Conservation (phyloP, 345 rosid genomes). For the Moricandia moricandioides region DNA sequence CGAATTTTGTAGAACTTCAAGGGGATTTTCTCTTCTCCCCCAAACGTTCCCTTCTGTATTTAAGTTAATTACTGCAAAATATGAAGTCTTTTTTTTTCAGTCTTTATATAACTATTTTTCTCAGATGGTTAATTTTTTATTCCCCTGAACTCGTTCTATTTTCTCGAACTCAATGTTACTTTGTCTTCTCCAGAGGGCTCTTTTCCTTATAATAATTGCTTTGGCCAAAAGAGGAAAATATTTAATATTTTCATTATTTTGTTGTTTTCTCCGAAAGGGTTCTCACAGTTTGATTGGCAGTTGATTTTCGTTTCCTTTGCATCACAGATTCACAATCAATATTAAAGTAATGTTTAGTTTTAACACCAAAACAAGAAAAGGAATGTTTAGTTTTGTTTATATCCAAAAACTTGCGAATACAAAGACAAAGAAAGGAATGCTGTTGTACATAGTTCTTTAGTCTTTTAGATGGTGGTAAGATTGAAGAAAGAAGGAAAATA, state of each 20-base stretch:
- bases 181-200: slow-evolving; percentile 23
- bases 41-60: slow-evolving; percentile 6
- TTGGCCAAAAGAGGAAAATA: slow-evolving; percentile 13
- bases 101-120: slow-evolving; percentile 3
- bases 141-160: slow-evolving; percentile 9
- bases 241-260: background rate
- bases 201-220: slow-evolving; percentile 19
- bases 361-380: slow-evolving; percentile 15
- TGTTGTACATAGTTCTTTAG: background rate
- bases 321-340: slow-evolving; percentile 20
- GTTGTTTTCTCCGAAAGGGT: slow-evolving; percentile 31
- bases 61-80: background rate
- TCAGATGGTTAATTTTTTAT: background rate
- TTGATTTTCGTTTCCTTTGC: slow-evolving; percentile 30
- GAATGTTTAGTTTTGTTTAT: slow-evolving; percentile 37
- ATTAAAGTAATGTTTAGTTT: slow-evolving; percentile 13
- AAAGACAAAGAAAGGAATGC: slow-evolving; percentile 28
- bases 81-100: slow-evolving; percentile 12
- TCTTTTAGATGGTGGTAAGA: slow-evolving; percentile 16
- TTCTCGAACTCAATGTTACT: slow-evolving; percentile 25
- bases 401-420: slow-evolving; percentile 25
- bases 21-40: slow-evolving; percentile 71
- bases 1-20: slow-evolving; percentile 82
- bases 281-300: slow-evolving; percentile 29
- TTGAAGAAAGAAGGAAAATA: background rate